A percentile compares a stretch with the other conserved stretches of the same genome.
Conservation (phyloP, 768 basidiomycete genomes). For the Tricholoma flavovirens region DNA sequence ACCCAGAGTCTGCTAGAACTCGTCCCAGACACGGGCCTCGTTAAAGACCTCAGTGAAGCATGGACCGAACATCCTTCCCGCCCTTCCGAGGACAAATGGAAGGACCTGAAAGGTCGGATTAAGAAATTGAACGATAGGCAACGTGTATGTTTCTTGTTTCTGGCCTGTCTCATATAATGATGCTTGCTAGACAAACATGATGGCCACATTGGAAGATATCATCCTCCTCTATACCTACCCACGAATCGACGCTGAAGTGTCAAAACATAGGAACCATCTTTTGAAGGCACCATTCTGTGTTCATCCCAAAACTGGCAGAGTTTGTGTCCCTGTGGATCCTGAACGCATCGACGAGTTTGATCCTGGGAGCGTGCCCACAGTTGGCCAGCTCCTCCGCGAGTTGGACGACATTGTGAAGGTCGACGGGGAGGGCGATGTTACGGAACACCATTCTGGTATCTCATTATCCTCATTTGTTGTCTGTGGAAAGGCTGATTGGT, state of each 20-base stretch:
- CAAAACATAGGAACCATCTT: slow-evolving; percentile 95
- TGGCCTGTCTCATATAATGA: neutral
- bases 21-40: slow-evolving; percentile 58
- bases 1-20: slow-evolving; percentile 71
- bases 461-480: neutral
- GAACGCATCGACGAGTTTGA: slow-evolving; percentile 71
- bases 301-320: slow-evolving; percentile 92
- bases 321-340: slow-evolving; percentile 92
- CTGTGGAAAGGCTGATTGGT: neutral
- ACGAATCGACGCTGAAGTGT: slow-evolving; percentile 93
- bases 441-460: slow-evolving; percentile 47
- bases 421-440: slow-evolving; percentile 21
- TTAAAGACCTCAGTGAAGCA: slow-evolving; percentile 41
- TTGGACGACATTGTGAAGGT: slow-evolving; percentile 43
- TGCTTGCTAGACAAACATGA: slow-evolving; percentile 25
- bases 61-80: slow-evolving; percentile 53
- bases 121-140: slow-evolving; percentile 23
- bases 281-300: slow-evolving; percentile 97
- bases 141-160: slow-evolving; percentile 25
- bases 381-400: slow-evolving; percentile 76
- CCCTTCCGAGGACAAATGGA: slow-evolving; percentile 71
- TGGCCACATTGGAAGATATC: slow-evolving; percentile 73
- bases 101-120: slow-evolving; percentile 45
- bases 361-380: slow-evolving; percentile 82
- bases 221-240: slow-evolving; percentile 94